Percentiles rank a stretch among this genome's conserved stretches.
phyloP scores from a whole-genome alignment of 2,329 filamentous ascomycete species.

The Colletotrichum sp. region DNA sequence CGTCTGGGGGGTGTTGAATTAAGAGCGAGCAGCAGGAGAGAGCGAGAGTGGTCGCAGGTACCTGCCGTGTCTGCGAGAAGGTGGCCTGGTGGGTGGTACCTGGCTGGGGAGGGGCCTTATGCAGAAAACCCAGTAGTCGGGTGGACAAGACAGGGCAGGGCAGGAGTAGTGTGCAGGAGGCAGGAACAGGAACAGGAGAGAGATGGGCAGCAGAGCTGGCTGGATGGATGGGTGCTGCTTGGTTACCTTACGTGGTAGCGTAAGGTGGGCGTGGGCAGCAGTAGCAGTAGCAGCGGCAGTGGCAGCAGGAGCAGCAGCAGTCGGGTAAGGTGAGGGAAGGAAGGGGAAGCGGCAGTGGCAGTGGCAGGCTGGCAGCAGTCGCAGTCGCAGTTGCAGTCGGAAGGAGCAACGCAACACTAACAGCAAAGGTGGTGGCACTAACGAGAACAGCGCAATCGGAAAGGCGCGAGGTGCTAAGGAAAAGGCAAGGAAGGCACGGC shows the following conservation, averaged over 20 bases:
- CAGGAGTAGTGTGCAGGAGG: background rate
- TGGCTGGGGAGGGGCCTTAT: background rate
- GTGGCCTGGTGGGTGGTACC: background rate
- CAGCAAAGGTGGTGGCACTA: background rate
- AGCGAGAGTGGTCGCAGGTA: background rate
- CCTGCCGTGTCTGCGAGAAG: background rate
- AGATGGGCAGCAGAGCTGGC: background rate
- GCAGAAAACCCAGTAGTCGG: slow-evolving; percentile 17
- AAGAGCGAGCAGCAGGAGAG: background rate
- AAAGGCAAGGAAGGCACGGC: background rate
- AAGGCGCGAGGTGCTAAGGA: background rate
- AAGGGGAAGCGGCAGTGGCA: background rate
- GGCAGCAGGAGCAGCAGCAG: background rate
- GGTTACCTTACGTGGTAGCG: background rate
- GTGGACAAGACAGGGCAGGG: slow-evolving; percentile 8
- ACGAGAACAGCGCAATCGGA: background rate
- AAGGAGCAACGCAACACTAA: background rate
- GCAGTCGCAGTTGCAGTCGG: background rate
- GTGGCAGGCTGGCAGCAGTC: background rate
- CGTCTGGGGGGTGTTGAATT: slow-evolving; percentile 17
- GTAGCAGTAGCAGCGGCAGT: background rate
- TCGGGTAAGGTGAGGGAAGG: background rate
- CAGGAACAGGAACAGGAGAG: background rate
- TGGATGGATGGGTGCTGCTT: background rate
- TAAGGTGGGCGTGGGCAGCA: background rate